Evolutionary conservation across 2,329 filamentous ascomycete species (phyloP), one percentile per base, ranked within the genome.

Genomic region (Magnaporthiopsis rhizophila): DNA sequence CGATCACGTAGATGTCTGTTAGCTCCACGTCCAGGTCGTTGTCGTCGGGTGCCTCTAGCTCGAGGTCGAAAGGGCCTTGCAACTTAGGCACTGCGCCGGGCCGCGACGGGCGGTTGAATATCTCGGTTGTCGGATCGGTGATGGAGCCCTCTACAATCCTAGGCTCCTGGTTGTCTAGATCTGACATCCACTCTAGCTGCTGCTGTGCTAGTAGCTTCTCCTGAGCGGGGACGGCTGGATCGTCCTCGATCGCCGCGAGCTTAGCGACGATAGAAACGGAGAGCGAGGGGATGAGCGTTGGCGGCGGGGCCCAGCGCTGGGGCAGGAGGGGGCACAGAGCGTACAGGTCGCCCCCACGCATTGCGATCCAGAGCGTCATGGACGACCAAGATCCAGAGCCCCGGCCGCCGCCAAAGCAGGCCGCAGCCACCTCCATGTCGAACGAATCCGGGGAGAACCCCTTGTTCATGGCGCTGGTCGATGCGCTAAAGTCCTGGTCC

Each of bases 341-440:
- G 72, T 99, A 99, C 7, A 98, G 84, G 72, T 97, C 93, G 3
- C 95, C 95, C 66, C 92, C 90, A 53, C 87, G 86, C 90, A 97
- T 99, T n/a, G 93, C 92, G 62, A 98, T 80, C 91, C 94, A 99
- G 13, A 99, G 81, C 0, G 95, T 98, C 90, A 97, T 97, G 12
- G 93, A 87, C 9, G 92, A 90, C 95, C 95, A 99, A 64, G 92
- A 92, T 18, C 92, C 94, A 8, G 85, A 84, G 50, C 80, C 81
- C 67, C 82, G 81, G 15, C 79, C 79, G 50, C 83, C 80, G 21
- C 45, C 45, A 77, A 99, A 99, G 73, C 88, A 91, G 62, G 93
- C 92, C 2, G 93, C 89, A 4, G 92, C 92, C 28, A 96, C 92
- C 72, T 97, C 91, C 89, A 99, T 96, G 73, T 98, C 93, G 65